Percentiles rank a stretch among this genome's conserved stretches.
These are phyloP conservation scores for Dendrocalamus latiflorus DNA, from an alignment of 202 grass and related monocot species.

Conservation along the genomic window DNA sequence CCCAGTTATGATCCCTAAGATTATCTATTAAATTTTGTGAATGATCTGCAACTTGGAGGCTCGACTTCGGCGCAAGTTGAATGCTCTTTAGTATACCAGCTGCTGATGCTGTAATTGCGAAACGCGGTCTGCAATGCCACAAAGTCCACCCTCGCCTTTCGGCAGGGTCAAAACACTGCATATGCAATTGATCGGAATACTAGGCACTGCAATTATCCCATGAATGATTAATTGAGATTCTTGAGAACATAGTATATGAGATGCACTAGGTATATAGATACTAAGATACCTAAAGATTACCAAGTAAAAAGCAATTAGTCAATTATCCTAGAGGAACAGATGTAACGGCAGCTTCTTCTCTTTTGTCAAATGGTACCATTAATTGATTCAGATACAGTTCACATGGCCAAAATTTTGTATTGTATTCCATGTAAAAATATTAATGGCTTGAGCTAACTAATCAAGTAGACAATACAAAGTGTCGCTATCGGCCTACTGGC, in stretches of 20 bases:
- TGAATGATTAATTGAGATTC: slow-evolving; percentile 7
- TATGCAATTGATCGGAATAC: background rate
- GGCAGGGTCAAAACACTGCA: background rate
- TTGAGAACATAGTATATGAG: background rate
- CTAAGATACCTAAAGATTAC: background rate
- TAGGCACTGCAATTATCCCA: background rate
- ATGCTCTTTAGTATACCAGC: background rate
- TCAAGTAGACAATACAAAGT: no score
- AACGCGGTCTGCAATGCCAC: background rate
- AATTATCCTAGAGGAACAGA: background rate
- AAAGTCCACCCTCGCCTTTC: slow-evolving; percentile 14
- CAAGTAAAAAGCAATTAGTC: background rate
- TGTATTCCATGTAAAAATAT: background rate
- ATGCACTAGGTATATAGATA: background rate
- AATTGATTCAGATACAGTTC: slow-evolving; percentile 8
- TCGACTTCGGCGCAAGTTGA: background rate
- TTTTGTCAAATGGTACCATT: background rate
- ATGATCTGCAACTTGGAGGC: slow-evolving; percentile 26
- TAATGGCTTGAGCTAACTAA: background rate
- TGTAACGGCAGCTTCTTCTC: background rate
- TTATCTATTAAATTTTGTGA: background rate
- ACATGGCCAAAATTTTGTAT: background rate
- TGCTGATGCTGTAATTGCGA: background rate
- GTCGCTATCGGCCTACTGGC: slow-evolving; percentile 16
- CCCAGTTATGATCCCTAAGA: background rate